Evolutionary conservation across 371 early-diverging fungal genomes (phyloP).

Genomic region (Mucor indicus): DNA sequence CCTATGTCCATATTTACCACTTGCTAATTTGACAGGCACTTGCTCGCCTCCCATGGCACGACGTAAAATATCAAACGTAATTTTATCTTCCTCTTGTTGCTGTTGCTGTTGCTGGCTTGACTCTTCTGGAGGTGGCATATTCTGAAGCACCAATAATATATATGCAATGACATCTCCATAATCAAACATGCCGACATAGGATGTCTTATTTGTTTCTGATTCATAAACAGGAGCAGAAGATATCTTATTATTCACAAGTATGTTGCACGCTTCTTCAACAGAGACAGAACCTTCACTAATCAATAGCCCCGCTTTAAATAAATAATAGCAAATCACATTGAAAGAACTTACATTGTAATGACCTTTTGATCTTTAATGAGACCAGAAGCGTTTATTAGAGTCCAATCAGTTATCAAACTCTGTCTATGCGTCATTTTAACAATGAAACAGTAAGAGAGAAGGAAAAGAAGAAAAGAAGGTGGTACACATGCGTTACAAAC

Average conservation of each 20-base stretch:
- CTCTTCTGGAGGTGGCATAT: neutral
- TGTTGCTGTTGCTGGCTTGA: neutral
- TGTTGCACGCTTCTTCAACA: conserved; percentile 49
- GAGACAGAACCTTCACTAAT: conserved; percentile 40
- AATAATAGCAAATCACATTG: too few relatives aligned
- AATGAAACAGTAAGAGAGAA: too few relatives aligned
- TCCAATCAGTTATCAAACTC: conserved; percentile 64
- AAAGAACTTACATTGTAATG: conserved; percentile 62
- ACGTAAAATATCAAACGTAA: conserved; percentile 50
- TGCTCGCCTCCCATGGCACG: conserved; percentile 51
- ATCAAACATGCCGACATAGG: conserved; percentile 85
- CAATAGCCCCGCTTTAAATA: neutral
- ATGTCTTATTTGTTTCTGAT: neutral
- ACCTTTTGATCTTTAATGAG: conserved; percentile 54
- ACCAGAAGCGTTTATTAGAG: conserved; percentile 52
- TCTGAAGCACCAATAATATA: conserved; percentile 35
- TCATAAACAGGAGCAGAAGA: conserved; percentile 82
- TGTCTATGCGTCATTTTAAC: conserved; percentile 46
- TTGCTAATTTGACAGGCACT: conserved; percentile 65
- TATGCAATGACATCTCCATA: conserved; percentile 71
- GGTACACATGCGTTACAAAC: too few relatives aligned
- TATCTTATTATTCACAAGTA: conserved; percentile 40
- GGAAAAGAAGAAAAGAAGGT: too few relatives aligned
- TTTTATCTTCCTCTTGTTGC: neutral
- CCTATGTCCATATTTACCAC: conserved; percentile 25